These are phyloP conservation scores for Lentinus tigrinus DNA, from an alignment of 768 basidiomycete species.

Conservation along the genomic window DNA sequence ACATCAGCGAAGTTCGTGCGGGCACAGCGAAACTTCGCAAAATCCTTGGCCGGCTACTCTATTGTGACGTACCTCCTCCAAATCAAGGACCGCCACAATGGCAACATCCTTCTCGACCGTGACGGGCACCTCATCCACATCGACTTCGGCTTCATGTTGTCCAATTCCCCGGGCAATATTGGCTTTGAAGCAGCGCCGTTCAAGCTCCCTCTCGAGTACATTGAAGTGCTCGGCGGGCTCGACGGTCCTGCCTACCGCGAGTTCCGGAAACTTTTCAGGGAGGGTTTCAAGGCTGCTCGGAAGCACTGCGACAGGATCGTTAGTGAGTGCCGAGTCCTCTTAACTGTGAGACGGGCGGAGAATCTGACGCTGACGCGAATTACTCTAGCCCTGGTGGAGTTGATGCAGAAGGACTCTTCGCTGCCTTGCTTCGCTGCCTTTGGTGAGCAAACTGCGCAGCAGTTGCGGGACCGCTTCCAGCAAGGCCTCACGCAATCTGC, in stretches of 20 bases:
- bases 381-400: conserved; percentile 72
- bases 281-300: conserved; percentile 90
- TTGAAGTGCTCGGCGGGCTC: conserved; percentile 91
- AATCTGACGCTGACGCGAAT: neutral
- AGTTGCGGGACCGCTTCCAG: conserved; percentile 92
- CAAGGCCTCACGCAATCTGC: conserved; percentile 82
- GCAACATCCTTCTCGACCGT: conserved; percentile 94
- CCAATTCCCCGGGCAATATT: conserved; percentile 95
- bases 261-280: conserved; percentile 84
- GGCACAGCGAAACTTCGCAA: conserved; percentile 92
- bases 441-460: conserved; percentile 86
- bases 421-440: conserved; percentile 89
- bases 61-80: conserved; percentile 95
- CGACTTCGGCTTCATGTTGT: conserved; percentile 97
- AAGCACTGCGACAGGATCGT: conserved; percentile 97
- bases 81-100: conserved; percentile 98
- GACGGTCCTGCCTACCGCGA: conserved; percentile 73
- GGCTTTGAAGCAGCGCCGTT: conserved; percentile 99
- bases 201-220: conserved; percentile 92
- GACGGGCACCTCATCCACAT: conserved; percentile 96
- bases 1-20: conserved; percentile 83
- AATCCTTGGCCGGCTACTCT: conserved; percentile 92
- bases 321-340: conserved; percentile 48
- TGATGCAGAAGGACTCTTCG: conserved; percentile 97
- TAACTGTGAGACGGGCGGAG: neutral